Evolutionary conservation across 179 eudicot genomes (phyloP), one percentile per base, ranked within the genome.

Genomic region (Beta macrorhiza): DNA sequence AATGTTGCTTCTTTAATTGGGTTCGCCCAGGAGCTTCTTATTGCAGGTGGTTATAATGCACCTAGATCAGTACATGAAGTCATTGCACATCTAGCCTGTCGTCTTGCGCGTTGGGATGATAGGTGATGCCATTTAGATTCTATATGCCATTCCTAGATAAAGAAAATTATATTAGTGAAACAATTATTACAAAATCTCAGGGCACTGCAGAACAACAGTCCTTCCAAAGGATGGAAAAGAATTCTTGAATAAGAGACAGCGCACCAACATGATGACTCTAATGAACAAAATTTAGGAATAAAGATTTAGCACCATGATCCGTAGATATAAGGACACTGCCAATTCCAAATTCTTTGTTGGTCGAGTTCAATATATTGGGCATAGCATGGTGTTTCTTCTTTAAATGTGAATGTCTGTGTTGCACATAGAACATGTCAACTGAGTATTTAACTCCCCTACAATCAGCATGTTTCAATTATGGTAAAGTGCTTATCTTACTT

Each of bases 81-180:
- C 79, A 88, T 92, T 79, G 98, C 95, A 77, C 92, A 91, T 88
- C 89, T 95, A 82, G 89, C 93, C 51, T 82, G 88, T 78, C 93
- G 93, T 81, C 97, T 95, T 82, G 95, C 98, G 62, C 93, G 98
- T 67, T 95, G 98, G 98, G 98, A 95, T 88, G 98, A 95, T 82
- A 89, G 98, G 98, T 93, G 72, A 85, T 75, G 74, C 47, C 44
- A 56, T 55, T 44, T 16, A 10, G 5, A 56, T 4, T 61, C 61
- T 75, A 17, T 42, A 53, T 15, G 9, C 42, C 65, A 44, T 20
- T 6, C 47, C 32, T 59, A n/a, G 8, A n/a, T 64, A 13, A 52
- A 9, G 52, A 19, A 42, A 65, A 53, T 55, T 25, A 16, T 42
- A 47, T 47, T 56, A 14, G 9, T 69, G 65, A 79, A 52, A 25